Evolutionary conservation across 2,329 filamentous ascomycete species (phyloP), one percentile per base, ranked within the genome.

Genomic region (Endoconidiophora laricicola): DNA sequence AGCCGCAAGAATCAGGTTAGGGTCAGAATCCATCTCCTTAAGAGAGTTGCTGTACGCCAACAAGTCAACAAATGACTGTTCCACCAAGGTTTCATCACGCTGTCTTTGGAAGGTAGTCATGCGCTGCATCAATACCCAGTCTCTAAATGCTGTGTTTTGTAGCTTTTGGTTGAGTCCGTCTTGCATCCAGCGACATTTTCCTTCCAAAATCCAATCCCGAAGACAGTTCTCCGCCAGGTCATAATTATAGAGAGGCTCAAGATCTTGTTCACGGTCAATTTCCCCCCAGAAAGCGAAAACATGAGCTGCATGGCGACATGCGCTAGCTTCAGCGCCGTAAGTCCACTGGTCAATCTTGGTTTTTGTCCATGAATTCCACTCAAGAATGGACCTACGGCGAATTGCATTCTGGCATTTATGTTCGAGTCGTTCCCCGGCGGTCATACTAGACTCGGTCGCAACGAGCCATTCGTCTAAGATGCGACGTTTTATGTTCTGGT

Each of bases 391-490:
- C 14, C 51, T 54, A 2, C 12, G 45, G 2, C 26, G 16, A 16
- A 54, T 29, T 2, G 48, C 38, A 4, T 33, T 41, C 20, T 51
- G 41, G 16, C 16, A 51, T 16, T 41, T 42, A n/a, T 26, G 20
- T 20, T 54, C 48, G 9, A 54, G 41, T 12, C 42, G 37, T 3
- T 41, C 37, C 42, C 45, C 41, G 18, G 41, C 26, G 3, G 39
- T 33, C 26, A 50, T 10, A 10, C 20, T 43, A 3, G 44, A 37
- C 10, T 50, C 48, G 2, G 44, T 48, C 20, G 54, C 46, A 16
- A 33, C 45, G 7, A 42, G 44, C 57, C 57, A 58, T 38, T 56
- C 52, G 12, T 42, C 38, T 18, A 46, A 38, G 10, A 37, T 37
- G 10, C 48, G 44, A 18, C 39, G 7, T 6, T 26, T 55, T 4